These are phyloP conservation scores for Globisporangium lucens DNA, from an alignment of 352 stramenopile genomes.

Conservation along the genomic window DNA sequence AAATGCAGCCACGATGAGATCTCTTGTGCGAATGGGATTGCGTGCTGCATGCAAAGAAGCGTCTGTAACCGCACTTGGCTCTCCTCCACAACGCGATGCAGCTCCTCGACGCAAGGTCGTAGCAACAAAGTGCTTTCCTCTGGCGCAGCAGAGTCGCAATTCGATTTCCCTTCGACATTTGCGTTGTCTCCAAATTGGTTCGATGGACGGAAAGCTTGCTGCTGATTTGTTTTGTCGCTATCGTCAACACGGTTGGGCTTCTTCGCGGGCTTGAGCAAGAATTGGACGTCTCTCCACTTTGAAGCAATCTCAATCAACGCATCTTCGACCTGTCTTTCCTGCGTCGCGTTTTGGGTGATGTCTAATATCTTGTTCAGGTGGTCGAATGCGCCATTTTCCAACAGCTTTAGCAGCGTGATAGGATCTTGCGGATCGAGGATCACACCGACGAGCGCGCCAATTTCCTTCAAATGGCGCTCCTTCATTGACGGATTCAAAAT, in stretches of 20 bases:
- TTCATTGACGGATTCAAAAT: conserved; percentile 70
- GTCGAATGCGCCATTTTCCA: conserved; percentile 67
- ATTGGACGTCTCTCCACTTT: conserved; percentile 46
- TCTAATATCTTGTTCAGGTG: conserved; percentile 43
- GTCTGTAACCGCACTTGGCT: conserved; percentile 51
- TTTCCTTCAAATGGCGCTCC: conserved; percentile 56
- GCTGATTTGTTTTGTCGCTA: neutral
- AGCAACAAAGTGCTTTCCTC: conserved; percentile 16
- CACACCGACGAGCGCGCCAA: conserved; percentile 45
- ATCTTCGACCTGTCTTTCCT: conserved; percentile 62
- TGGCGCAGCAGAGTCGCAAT: neutral
- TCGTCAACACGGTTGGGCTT: neutral
- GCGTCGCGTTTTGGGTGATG: conserved; percentile 64
- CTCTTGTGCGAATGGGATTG: conserved; percentile 35
- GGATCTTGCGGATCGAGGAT: conserved; percentile 43
- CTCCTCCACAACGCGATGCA: conserved; percentile 56
- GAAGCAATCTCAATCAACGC: conserved; percentile 37
- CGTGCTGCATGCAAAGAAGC: conserved; percentile 44
- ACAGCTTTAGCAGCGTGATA: conserved; percentile 65
- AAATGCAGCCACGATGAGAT: conserved; percentile 54
- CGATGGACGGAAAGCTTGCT: neutral
- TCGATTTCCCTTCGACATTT: neutral
- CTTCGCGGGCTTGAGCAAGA: conserved; percentile 40
- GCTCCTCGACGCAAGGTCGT: conserved; percentile 38
- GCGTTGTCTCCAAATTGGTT: neutral